Evolutionary conservation across 768 basidiomycete genomes (phyloP).

Genomic region (Leccinellum luteum): DNA sequence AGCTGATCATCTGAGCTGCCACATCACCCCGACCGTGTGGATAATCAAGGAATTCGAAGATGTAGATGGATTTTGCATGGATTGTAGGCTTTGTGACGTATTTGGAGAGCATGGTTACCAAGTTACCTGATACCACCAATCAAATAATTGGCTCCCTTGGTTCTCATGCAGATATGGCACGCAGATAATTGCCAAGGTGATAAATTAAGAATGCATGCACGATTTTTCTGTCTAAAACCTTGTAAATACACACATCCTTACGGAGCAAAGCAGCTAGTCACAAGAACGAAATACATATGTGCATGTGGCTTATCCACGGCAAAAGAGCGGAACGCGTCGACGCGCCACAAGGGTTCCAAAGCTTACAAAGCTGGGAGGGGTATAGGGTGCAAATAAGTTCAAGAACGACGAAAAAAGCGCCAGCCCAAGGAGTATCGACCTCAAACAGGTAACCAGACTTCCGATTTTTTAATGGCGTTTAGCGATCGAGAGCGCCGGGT

Average conservation of each 20-base stretch:
- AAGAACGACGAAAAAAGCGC: not conserved
- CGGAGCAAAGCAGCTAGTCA: not conserved
- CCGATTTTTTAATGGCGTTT: not conserved
- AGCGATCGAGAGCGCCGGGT: slow-evolving; percentile 12
- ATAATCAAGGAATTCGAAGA: not conserved
- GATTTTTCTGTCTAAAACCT: not conserved
- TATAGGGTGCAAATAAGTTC: not conserved
- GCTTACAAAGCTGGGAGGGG: not conserved
- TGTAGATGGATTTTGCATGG: not conserved
- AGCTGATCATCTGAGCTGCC: not conserved
- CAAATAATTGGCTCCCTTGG: not conserved
- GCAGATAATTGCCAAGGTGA: not conserved
- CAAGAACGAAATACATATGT: slow-evolving; percentile 13
- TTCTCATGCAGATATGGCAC: not conserved
- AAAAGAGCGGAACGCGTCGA: slow-evolving; percentile 14
- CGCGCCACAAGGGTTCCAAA: slow-evolving; percentile 3
- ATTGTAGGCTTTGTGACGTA: not conserved
- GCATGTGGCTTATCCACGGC: not conserved
- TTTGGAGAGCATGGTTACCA: not conserved
- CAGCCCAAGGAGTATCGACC: not conserved
- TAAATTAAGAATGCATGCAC: not conserved
- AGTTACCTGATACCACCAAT: not conserved
- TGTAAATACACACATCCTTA: not conserved
- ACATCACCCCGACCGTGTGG: not conserved
- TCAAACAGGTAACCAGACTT: slow-evolving; percentile 18